These are phyloP conservation scores for Picea mariana DNA, from an alignment of 83 land plant genomes.

Conservation along the genomic window DNA sequence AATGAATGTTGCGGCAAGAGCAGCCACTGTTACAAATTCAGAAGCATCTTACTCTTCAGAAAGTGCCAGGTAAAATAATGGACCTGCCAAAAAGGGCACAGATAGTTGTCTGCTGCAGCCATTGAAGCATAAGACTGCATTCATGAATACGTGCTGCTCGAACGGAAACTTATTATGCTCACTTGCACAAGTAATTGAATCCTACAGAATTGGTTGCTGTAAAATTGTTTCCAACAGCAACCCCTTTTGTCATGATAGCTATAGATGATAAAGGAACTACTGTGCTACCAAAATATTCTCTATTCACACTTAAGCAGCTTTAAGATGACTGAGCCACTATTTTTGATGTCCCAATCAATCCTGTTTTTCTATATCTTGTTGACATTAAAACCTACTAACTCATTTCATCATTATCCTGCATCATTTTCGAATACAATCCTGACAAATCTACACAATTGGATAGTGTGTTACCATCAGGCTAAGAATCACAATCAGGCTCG, in stretches of 20 bases:
- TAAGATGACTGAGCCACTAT: slow-evolving; percentile 5
- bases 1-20: slow-evolving; percentile 10
- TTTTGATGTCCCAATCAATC: slow-evolving; percentile 14
- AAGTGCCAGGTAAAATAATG: slow-evolving; percentile 12
- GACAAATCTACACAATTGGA: slow-evolving; percentile 2
- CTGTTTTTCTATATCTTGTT: not conserved
- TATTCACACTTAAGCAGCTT: slow-evolving; percentile 16
- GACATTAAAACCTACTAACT: not conserved
- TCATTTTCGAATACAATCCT: slow-evolving; percentile 3
- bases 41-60: not conserved
- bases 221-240: slow-evolving; percentile 14
- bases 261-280: not conserved
- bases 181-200: slow-evolving; percentile 11
- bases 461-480: slow-evolving; percentile 6
- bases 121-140: slow-evolving; percentile 4
- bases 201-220: slow-evolving; percentile 15
- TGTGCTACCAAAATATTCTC: slow-evolving; percentile 10
- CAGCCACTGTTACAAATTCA: slow-evolving; percentile 12
- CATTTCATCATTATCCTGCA: not conserved
- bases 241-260: not conserved
- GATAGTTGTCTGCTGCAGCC: slow-evolving; percentile 12
- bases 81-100: slow-evolving; percentile 8
- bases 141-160: slow-evolving; percentile 1
- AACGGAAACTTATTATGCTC: slow-evolving; percentile 12
- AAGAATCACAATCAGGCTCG: slow-evolving; percentile 15